Percentiles rank a stretch among this genome's conserved stretches.
Evolutionary conservation across 768 basidiomycete species (phyloP).

Genomic region (Boletus coccyginus): DNA sequence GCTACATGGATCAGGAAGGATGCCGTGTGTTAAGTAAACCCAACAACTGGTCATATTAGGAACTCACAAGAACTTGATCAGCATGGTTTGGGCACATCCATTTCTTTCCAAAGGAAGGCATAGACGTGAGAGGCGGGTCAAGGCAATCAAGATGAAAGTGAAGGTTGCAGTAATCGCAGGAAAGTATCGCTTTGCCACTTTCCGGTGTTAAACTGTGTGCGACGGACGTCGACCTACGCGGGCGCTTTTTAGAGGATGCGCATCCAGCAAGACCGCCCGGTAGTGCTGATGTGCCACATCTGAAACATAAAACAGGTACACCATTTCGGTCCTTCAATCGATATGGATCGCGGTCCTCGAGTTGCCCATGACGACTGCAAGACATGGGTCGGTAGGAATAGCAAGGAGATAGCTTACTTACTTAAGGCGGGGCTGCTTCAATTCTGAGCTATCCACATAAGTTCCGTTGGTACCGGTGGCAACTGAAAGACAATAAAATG

Average conservation of each 20-base stretch:
- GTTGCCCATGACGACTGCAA: constrained; percentile 74
- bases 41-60: not conserved
- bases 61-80: constrained; percentile 78
- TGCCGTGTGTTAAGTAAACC: not conserved
- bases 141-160: constrained; percentile 98
- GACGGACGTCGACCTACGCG: constrained; percentile 45
- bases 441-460: constrained; percentile 78
- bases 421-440: constrained; percentile 81
- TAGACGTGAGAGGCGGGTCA: constrained; percentile 80
- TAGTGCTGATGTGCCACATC: constrained; percentile 80
- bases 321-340: constrained; percentile 84
- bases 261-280: constrained; percentile 51
- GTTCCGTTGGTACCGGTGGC: constrained; percentile 73
- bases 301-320: constrained; percentile 83
- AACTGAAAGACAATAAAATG: constrained; percentile 47
- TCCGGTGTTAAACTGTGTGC: constrained; percentile 44
- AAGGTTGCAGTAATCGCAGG: constrained; percentile 92
- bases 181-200: constrained; percentile 73
- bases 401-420: constrained; percentile 39
- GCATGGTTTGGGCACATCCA: constrained; percentile 99
- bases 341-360: constrained; percentile 90
- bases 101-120: constrained; percentile 87
- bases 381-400: constrained; percentile 1
- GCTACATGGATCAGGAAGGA: constrained; percentile 42
- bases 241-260: constrained; percentile 52